Conservation (phyloP, 2,329 filamentous ascomycete species). For the Boeremia exigua region DNA sequence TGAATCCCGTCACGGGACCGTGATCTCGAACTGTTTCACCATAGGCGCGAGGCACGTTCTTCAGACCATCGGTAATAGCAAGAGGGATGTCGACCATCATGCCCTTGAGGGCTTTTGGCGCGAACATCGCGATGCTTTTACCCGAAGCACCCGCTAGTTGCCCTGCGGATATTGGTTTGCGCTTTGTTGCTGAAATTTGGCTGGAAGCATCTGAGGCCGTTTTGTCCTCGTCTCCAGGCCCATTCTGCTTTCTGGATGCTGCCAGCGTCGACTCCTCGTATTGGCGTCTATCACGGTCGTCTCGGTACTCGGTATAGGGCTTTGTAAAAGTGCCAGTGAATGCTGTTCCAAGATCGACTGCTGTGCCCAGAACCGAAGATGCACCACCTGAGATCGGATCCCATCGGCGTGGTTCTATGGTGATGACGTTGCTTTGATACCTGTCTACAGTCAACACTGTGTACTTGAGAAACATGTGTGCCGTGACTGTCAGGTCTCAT, state of each 20-base stretch:
- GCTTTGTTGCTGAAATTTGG: background rate
- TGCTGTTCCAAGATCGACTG: conserved; percentile 63
- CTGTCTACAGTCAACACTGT: conserved; percentile 10
- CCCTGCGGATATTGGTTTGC: conserved; percentile 9
- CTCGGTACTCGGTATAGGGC: conserved; percentile 19
- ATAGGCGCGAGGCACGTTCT: conserved; percentile 81
- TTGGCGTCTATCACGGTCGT: conserved; percentile 12
- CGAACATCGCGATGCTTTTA: conserved; percentile 19
- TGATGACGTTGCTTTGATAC: conserved; percentile 26
- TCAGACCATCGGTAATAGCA: conserved; percentile 78
- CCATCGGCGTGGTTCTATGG: conserved; percentile 49
- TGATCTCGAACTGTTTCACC: conserved; percentile 76
- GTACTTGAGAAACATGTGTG: too few species aligned
- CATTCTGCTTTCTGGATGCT: background rate
- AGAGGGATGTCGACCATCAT: conserved; percentile 72
- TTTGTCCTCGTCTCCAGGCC: background rate
- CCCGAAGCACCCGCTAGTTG: conserved; percentile 14
- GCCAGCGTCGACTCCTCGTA: conserved; percentile 2
- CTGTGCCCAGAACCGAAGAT: conserved; percentile 61
- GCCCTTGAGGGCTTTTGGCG: conserved; percentile 28
- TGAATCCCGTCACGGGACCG: conserved; percentile 75
- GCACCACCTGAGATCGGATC: conserved; percentile 71
- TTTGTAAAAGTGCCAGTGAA: conserved; percentile 61
- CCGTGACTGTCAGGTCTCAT: too few species aligned
- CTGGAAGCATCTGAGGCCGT: background rate